Conservation (phyloP, 208 protist species). For the Angomonas desouzai region DNA sequence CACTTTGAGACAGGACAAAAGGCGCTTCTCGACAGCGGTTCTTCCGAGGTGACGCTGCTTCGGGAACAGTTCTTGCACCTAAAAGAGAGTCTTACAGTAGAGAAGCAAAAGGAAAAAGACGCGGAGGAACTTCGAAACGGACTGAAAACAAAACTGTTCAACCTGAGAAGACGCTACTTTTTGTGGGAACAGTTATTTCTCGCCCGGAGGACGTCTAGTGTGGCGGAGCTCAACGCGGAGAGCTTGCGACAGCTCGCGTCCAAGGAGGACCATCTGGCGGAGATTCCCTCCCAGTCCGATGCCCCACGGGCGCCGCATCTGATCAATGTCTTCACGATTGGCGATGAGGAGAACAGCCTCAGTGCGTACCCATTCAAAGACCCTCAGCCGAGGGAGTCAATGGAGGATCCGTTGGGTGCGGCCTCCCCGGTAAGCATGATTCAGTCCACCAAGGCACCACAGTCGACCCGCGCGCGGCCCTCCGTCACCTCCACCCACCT, state of each 20-base stretch:
- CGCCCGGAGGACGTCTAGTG: constrained; percentile 10
- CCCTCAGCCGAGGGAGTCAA: neutral
- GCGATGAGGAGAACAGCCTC: neutral
- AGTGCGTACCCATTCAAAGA: constrained; percentile 1
- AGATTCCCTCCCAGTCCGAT: neutral
- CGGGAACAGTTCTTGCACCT: constrained; percentile 65
- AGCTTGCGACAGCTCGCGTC: neutral
- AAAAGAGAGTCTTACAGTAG: constrained; percentile 64
- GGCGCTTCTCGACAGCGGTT: constrained; percentile 50
- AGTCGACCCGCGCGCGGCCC: neutral
- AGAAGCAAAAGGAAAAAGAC: constrained; percentile 62
- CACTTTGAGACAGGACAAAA: constrained; percentile 69
- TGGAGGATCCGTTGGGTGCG: neutral
- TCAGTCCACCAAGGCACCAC: neutral
- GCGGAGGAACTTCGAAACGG: constrained; percentile 38
- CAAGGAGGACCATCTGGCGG: neutral
- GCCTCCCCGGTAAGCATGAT: neutral
- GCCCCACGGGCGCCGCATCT: neutral
- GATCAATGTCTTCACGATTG: constrained; percentile 3
- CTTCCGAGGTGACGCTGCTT: constrained; percentile 59
- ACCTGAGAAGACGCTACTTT: constrained; percentile 27
- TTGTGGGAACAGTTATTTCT: constrained; percentile 54
- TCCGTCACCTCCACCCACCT: constrained; percentile 1
- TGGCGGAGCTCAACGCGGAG: neutral
- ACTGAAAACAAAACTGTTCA: constrained; percentile 29